Evolutionary conservation across 768 basidiomycete genomes (phyloP), one percentile per base, ranked within the genome.

Genomic region (Naganishia vaughanmartiniae): DNA sequence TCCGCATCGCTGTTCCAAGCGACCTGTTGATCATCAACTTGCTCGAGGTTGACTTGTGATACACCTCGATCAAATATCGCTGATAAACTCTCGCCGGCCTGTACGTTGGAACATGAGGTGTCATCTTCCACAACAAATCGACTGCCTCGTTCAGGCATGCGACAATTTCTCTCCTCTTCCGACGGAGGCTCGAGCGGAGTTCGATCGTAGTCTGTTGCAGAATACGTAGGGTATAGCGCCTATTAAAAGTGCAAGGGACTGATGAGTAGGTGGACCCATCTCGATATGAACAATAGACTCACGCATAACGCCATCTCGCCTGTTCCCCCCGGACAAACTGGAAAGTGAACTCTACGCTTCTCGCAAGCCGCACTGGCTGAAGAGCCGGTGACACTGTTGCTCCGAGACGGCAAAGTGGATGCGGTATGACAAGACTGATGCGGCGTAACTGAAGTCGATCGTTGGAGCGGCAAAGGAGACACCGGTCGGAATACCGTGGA

Each of bases 111-210:
- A 26, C 39, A 7, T 2, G 36, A 24, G 4, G 54, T 54, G 55
- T 60, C 66, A 19, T 65, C 54, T 48, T 71, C 53, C 30, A 48
- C 24, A 54, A 66, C 3, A 54, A 53, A 48, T 73, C 74, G 54
- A 70, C 60, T 55, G 34, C 89, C 89, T 71, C 91, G 87, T 74
- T 87, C 90, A 42, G 91, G 91, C 28, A 93, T 84, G 12, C 88
- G 87, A 77, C 90, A 91, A 42, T 84, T 80, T 77, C 91, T 90
- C 69, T 81, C 81, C n/a, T 72, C 79, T 36, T 73, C 74, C 2
- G 74, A 73, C 14, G 81, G 81, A 36, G 88, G 88, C 28, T 85
- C 77, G 77, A 92, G 89, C 70, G 90, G 90, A 4, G 89, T 86
- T 70, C 91, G 89, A 83, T 92, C 90, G 82, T 92, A 92, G 10